Percentiles rank a stretch among this genome's conserved stretches.
Evolutionary conservation across 345 rosid species (phyloP).

Genomic region (Acer saccharum): DNA sequence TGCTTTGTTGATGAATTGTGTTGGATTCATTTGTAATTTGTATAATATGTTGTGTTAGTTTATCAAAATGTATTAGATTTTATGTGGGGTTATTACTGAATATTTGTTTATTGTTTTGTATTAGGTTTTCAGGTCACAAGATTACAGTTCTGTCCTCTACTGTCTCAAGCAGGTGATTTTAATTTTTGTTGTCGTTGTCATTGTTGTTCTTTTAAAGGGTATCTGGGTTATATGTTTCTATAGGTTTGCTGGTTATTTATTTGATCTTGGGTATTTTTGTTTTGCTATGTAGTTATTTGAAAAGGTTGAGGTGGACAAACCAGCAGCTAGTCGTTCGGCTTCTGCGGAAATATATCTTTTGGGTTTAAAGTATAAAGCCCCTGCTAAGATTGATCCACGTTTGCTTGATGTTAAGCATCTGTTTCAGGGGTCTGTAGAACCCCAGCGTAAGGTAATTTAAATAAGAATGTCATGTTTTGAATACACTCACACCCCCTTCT

Average conservation of each 20-base stretch:
- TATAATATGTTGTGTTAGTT: background rate
- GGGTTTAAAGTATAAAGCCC: conserved; percentile 86
- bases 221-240: background rate
- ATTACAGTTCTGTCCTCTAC: conserved; percentile 73
- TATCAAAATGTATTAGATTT: background rate
- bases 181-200: background rate
- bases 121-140: conserved; percentile 94
- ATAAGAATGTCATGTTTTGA: background rate
- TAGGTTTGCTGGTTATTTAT: background rate
- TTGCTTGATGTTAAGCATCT: conserved; percentile 81
- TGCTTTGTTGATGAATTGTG: background rate
- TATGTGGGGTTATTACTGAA: background rate
- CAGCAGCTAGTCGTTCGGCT: conserved; percentile 86
- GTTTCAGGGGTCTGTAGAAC: conserved; percentile 74
- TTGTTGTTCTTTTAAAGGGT: background rate
- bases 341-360: conserved; percentile 92
- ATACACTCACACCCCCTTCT: background rate
- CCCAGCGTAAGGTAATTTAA: conserved; percentile 54
- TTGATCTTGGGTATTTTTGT: conserved; percentile 12
- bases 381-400: conserved; percentile 87
- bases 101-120: background rate
- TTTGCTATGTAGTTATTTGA: conserved; percentile 68
- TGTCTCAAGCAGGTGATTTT: conserved; percentile 73
- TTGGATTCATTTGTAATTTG: no score
- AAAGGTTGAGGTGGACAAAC: conserved; percentile 92